A percentile compares a stretch with the other conserved stretches of the same genome.
phyloP scores from a whole-genome alignment of 1,284 basidiomycete species.

The Apiotrichum porosum region DNA sequence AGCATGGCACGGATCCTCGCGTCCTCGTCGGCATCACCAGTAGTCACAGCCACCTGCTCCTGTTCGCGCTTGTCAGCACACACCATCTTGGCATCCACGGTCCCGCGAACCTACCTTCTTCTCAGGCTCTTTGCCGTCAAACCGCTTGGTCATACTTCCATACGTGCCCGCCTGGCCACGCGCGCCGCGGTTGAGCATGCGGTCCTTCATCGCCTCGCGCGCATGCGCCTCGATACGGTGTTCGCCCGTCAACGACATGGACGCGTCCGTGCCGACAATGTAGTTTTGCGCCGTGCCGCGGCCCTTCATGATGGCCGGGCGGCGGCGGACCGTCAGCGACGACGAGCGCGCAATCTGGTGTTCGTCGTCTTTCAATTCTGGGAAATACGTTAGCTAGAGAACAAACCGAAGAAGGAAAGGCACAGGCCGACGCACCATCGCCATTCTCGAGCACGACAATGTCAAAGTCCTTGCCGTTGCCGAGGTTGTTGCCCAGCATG shows the following conservation, averaged over 20 bases:
- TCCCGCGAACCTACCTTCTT: no score
- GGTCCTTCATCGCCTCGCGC: slow-evolving; percentile 41
- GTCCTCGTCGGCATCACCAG: slow-evolving; percentile 47
- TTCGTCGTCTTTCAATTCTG: slow-evolving; percentile 90
- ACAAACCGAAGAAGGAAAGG: no score
- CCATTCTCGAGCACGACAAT: slow-evolving; percentile 76
- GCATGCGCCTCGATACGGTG: slow-evolving; percentile 46
- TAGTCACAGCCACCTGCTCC: slow-evolving; percentile 30
- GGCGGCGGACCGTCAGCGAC: slow-evolving; percentile 84
- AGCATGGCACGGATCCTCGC: slow-evolving; percentile 45
- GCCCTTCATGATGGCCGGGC: slow-evolving; percentile 73
- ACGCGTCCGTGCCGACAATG: slow-evolving; percentile 56
- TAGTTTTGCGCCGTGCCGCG: slow-evolving; percentile 88
- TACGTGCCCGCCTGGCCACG: slow-evolving; percentile 31
- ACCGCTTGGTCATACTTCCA: slow-evolving; percentile 72
- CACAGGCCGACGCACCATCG: slow-evolving; percentile 59
- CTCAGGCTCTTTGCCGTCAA: slow-evolving; percentile 77
- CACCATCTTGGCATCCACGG: not conserved
- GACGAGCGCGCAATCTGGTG: slow-evolving; percentile 89
- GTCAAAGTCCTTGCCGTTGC: slow-evolving; percentile 95
- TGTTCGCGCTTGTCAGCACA: not conserved
- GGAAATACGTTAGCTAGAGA: not conserved
- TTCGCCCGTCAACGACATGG: slow-evolving; percentile 38
- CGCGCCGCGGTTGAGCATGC: slow-evolving; percentile 27
- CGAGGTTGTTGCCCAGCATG: slow-evolving; percentile 89